Percentiles rank a stretch among this genome's conserved stretches.
Evolutionary conservation across 306 rosid species (phyloP).

Genomic region (Pyrus communis): DNA sequence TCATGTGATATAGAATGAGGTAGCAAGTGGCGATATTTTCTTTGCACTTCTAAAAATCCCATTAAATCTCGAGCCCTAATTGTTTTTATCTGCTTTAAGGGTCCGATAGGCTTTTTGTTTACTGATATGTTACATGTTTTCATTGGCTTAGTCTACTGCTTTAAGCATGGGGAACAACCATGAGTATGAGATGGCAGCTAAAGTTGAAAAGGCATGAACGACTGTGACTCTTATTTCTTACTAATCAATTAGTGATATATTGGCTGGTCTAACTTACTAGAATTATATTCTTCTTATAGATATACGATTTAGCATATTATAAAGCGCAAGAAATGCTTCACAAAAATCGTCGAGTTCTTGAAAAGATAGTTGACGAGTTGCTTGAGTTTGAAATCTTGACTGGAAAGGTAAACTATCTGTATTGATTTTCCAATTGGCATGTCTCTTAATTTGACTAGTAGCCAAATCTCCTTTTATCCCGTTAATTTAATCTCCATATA

Average conservation of each 20-base stretch:
- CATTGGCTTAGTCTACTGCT: constrained; percentile 46
- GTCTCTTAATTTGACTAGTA: not conserved
- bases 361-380: constrained; percentile 79
- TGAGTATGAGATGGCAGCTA: constrained; percentile 79
- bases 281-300: constrained; percentile 27
- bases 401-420: constrained; percentile 49
- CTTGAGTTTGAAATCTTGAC: constrained; percentile 86
- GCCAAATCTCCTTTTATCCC: not conserved
- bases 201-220: constrained; percentile 68
- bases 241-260: not conserved
- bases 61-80: not conserved
- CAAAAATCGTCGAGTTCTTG: constrained; percentile 65
- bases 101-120: not conserved
- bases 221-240: not conserved
- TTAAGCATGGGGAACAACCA: constrained; percentile 87
- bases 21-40: not conserved
- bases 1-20: not conserved
- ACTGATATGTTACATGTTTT: constrained; percentile 10
- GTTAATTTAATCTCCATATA: not conserved
- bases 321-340: constrained; percentile 74
- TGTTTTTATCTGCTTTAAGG: not conserved
- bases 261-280: not conserved
- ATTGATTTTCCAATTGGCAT: not conserved
- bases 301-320: constrained; percentile 78
- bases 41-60: not conserved